Conservation (phyloP, 768 basidiomycete genomes). For the Amanita subjunquillea region DNA sequence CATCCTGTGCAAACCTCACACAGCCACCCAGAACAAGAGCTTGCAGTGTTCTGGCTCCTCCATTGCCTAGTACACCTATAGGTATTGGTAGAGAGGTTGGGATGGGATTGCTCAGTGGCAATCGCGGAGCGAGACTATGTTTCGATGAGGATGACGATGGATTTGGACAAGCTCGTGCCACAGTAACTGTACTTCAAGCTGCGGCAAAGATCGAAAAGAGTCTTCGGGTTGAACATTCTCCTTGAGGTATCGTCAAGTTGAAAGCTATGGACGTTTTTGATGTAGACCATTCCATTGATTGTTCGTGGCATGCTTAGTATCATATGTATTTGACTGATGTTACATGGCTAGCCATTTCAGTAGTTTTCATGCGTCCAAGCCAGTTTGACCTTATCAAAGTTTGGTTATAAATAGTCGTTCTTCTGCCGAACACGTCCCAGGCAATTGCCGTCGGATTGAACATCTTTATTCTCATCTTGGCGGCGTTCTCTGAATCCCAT, state of each 20-base stretch:
- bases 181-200: slow-evolving; percentile 9
- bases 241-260: neutral
- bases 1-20: slow-evolving; percentile 1
- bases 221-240: slow-evolving; percentile 1
- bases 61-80: neutral
- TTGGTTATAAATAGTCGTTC: neutral
- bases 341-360: neutral
- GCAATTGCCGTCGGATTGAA: neutral
- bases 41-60: slow-evolving; percentile 2
- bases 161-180: neutral
- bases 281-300: neutral
- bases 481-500: neutral
- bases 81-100: neutral
- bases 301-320: slow-evolving; percentile 1
- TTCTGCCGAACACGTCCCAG: neutral
- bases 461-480: neutral
- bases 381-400: neutral
- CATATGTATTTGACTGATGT: neutral
- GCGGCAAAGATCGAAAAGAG: slow-evolving; percentile 15
- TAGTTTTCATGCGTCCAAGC: no score
- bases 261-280: neutral
- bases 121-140: slow-evolving; percentile 6
- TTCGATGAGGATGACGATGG: neutral
- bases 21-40: slow-evolving; percentile 1
- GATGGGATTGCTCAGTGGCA: slow-evolving; percentile 3